Conservation (phyloP, 106 monocot species). For the Acorus calamus region DNA sequence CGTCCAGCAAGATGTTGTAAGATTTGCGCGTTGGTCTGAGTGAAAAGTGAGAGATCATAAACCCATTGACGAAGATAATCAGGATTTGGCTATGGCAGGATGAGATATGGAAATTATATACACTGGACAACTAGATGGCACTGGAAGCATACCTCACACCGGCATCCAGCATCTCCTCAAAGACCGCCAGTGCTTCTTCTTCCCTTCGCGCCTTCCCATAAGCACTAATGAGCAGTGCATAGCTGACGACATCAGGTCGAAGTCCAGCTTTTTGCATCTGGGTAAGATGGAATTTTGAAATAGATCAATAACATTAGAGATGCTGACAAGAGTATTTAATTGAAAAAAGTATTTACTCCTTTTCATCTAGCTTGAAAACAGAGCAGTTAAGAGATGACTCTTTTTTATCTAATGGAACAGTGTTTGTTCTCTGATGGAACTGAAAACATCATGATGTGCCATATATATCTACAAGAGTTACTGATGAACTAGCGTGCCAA, state of each 20-base stretch:
- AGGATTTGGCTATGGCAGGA: not conserved
- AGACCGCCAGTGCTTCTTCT: slow-evolving; percentile 94
- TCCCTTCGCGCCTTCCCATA: slow-evolving; percentile 98
- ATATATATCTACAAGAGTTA: too few relatives aligned
- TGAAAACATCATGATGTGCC: too few relatives aligned
- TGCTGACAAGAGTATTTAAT: too few relatives aligned
- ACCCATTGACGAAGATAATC: not conserved
- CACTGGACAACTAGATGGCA: not conserved
- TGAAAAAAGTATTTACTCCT: too few relatives aligned
- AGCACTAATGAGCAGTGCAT: slow-evolving; percentile 83
- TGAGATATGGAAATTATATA: too few relatives aligned
- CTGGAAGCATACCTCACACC: slow-evolving; percentile 60
- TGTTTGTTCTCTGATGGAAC: too few relatives aligned
- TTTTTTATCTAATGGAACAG: too few relatives aligned
- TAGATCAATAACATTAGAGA: not conserved
- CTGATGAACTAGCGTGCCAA: too few relatives aligned
- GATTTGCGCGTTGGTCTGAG: slow-evolving; percentile 81
- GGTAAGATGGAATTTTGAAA: not conserved
- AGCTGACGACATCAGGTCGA: slow-evolving; percentile 94
- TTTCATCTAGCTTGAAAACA: too few relatives aligned
- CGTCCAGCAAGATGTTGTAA: slow-evolving; percentile 91
- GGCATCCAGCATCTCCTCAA: slow-evolving; percentile 98
- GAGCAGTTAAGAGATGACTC: too few relatives aligned
- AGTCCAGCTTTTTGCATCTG: slow-evolving; percentile 91
- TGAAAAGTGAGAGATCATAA: not conserved